These are phyloP conservation scores for Gnomoniopsis sp. DNA, from an alignment of 2,329 filamentous ascomycete genomes.

Conservation along the genomic window DNA sequence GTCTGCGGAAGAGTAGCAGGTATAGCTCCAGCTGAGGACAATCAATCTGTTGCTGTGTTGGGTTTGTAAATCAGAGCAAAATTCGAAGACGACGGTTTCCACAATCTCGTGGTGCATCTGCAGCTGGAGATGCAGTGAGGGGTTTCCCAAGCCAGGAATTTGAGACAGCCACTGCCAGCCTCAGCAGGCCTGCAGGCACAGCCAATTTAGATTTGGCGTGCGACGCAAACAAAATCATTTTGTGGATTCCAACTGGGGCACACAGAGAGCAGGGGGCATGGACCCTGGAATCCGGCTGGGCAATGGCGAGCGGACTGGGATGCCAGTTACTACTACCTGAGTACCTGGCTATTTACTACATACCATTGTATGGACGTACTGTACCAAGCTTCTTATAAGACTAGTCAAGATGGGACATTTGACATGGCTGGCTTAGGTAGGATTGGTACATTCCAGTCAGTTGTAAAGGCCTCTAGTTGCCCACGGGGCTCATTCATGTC, in stretches of 20 bases:
- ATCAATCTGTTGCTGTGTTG: neutral
- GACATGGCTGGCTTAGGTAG: too few relatives aligned
- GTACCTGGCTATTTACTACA: too few relatives aligned
- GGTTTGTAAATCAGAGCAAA: neutral
- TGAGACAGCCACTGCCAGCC: too few relatives aligned
- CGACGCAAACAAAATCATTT: conserved; percentile 1
- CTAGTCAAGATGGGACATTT: too few relatives aligned
- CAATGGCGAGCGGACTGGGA: too few relatives aligned
- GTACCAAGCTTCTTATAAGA: too few relatives aligned
- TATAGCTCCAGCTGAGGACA: neutral
- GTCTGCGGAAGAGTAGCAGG: neutral
- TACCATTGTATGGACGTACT: too few relatives aligned
- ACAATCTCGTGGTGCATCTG: neutral
- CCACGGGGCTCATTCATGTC: too few relatives aligned
- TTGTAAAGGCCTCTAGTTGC: too few relatives aligned
- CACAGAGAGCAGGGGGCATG: neutral
- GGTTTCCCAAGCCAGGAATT: neutral
- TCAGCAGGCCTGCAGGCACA: neutral
- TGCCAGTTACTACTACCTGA: too few relatives aligned
- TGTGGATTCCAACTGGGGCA: neutral
- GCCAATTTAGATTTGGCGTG: neutral
- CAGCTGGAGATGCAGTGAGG: neutral
- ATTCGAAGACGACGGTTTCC: neutral
- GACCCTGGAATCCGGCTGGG: neutral
- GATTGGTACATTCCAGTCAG: too few relatives aligned